phyloP scores from a whole-genome alignment of 495 filamentous ascomycete species.

The Aspergillus incahuasiensis region DNA sequence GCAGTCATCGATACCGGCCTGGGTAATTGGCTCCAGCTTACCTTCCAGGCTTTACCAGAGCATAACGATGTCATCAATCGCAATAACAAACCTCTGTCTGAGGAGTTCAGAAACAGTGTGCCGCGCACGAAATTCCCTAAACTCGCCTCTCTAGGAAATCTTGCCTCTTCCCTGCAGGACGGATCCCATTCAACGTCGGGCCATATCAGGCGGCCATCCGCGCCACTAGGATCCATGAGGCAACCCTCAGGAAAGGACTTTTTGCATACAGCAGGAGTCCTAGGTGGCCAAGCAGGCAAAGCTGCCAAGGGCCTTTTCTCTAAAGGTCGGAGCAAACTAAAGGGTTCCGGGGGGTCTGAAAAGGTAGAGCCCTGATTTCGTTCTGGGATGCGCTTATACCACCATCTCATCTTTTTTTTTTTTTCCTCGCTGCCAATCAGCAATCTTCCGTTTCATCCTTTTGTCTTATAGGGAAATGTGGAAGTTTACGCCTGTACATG shows the following conservation, averaged over 20 bases:
- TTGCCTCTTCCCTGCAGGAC: slow-evolving; percentile 42
- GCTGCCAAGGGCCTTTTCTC: slow-evolving; percentile 83
- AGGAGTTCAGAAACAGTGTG: slow-evolving; percentile 28
- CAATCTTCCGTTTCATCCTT: slow-evolving; percentile 21
- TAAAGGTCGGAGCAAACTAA: slow-evolving; percentile 79
- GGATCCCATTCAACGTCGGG: slow-evolving; percentile 30
- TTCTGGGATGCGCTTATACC: slow-evolving; percentile 10
- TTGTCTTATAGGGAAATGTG: slow-evolving; percentile 4
- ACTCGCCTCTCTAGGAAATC: slow-evolving; percentile 30
- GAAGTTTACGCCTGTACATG: not conserved
- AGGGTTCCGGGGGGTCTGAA: slow-evolving; percentile 53
- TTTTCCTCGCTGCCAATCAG: slow-evolving; percentile 4
- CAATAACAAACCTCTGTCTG: slow-evolving; percentile 28
- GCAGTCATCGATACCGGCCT: slow-evolving; percentile 69
- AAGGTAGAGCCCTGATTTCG: slow-evolving; percentile 73
- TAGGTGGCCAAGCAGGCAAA: slow-evolving; percentile 66
- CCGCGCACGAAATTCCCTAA: slow-evolving; percentile 48
- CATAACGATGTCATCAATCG: slow-evolving; percentile 40
- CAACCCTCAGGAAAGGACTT: slow-evolving; percentile 71
- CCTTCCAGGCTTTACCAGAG: slow-evolving; percentile 47
- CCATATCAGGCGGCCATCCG: slow-evolving; percentile 34
- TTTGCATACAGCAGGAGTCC: slow-evolving; percentile 68
- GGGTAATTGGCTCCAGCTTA: slow-evolving; percentile 61
- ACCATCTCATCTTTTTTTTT: not conserved
- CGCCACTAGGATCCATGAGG: slow-evolving; percentile 34